Evolutionary conservation across 2,329 filamentous ascomycete genomes (phyloP).

Genomic region (Acrocalymma vagum): DNA sequence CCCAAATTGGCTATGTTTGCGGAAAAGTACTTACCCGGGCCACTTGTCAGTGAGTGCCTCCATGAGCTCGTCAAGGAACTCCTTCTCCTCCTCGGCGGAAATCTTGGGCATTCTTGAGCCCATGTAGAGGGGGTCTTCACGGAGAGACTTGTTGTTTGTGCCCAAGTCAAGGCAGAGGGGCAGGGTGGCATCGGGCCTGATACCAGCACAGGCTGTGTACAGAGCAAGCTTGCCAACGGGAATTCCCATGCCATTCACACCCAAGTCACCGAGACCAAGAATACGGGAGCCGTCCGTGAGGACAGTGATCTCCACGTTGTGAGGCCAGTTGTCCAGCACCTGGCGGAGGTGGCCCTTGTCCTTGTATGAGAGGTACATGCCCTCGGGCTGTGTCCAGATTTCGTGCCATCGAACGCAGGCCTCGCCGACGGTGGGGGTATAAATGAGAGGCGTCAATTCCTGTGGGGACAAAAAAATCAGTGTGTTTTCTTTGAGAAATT

Average conservation of each 20-base stretch:
- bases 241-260: slow-evolving; percentile 97
- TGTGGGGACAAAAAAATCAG: too few relatives aligned
- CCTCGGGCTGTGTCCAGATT: slow-evolving; percentile 93
- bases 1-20: slow-evolving; percentile 4
- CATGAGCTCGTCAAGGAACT: slow-evolving; percentile 99
- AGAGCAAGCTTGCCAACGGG: slow-evolving; percentile 95
- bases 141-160: slow-evolving; percentile 68
- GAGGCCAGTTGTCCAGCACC: slow-evolving; percentile 93
- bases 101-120: slow-evolving; percentile 87
- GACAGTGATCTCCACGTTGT: slow-evolving; percentile 93
- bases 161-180: slow-evolving; percentile 71
- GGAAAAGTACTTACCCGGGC: slow-evolving; percentile 63
- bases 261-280: slow-evolving; percentile 91
- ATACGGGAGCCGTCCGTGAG: slow-evolving; percentile 95
- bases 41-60: slow-evolving; percentile 80
- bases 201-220: slow-evolving; percentile 95
- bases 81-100: slow-evolving; percentile 78
- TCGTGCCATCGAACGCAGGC: slow-evolving; percentile 97
- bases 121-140: slow-evolving; percentile 89
- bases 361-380: slow-evolving; percentile 93
- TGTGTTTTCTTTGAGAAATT: too few relatives aligned
- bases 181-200: slow-evolving; percentile 77
- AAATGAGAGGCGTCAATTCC: slow-evolving; percentile 84
- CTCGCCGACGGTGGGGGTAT: slow-evolving; percentile 92
- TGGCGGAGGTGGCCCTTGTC: slow-evolving; percentile 89